phyloP scores from a whole-genome alignment of 306 rosid species.

The Dryas octopetala region DNA sequence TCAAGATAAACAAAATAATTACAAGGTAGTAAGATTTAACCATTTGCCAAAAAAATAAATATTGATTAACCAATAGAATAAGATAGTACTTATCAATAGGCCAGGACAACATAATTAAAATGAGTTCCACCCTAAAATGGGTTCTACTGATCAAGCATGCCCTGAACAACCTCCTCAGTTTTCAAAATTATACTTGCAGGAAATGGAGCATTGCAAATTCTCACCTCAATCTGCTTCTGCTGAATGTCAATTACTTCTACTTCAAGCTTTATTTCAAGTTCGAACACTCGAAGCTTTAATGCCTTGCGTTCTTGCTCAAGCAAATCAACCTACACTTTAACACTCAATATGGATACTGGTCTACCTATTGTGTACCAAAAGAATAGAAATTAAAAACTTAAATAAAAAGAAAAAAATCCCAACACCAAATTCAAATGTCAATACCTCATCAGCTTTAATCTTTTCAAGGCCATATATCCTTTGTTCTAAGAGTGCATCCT shows the following conservation, averaged over 20 bases:
- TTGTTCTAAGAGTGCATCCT: conserved; percentile 56
- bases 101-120: too few species aligned
- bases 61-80: too few species aligned
- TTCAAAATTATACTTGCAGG: background rate
- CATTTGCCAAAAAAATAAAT: too few species aligned
- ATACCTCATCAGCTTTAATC: conserved; percentile 66
- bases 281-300: conserved; percentile 47
- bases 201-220: conserved; percentile 2
- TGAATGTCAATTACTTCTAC: conserved; percentile 47
- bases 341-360: conserved; percentile 22
- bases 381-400: background rate
- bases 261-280: conserved; percentile 68
- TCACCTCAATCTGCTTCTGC: conserved; percentile 77
- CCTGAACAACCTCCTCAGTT: too few species aligned
- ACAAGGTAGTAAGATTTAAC: background rate
- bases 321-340: conserved; percentile 57
- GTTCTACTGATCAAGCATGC: too few species aligned
- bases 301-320: conserved; percentile 62
- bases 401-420: background rate
- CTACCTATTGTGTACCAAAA: background rate
- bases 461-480: conserved; percentile 58
- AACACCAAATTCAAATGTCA: conserved; percentile 12
- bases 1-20: conserved; percentile 1
- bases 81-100: too few species aligned
- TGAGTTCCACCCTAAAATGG: too few species aligned